Evolutionary conservation across 495 filamentous ascomycete genomes (phyloP).

Genomic region (Neurospora africana): DNA sequence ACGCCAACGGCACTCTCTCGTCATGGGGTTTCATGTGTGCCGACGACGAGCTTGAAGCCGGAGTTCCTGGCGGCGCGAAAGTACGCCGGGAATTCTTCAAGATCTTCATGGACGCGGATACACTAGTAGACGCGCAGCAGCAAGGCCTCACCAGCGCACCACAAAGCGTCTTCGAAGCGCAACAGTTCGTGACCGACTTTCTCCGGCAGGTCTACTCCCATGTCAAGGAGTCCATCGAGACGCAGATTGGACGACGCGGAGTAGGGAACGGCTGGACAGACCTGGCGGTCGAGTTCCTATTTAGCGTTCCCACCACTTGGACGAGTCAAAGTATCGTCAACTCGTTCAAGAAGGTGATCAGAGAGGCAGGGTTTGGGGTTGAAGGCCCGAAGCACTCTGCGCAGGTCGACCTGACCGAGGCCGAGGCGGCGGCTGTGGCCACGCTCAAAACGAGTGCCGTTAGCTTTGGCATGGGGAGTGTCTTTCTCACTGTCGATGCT

Average conservation of each 20-base stretch:
- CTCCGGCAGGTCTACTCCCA: conserved; percentile 45
- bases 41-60: conserved; percentile 28
- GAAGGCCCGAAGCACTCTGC: conserved; percentile 35
- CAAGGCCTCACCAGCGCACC: conserved; percentile 23
- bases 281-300: conserved; percentile 50
- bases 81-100: conserved; percentile 48
- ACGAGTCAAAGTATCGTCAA: conserved; percentile 46
- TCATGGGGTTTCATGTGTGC: conserved; percentile 52
- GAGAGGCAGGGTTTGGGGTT: conserved; percentile 39
- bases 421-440: conserved; percentile 54
- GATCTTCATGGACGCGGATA: conserved; percentile 41
- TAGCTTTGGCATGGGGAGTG: conserved; percentile 17
- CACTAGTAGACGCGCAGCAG: conserved; percentile 24
- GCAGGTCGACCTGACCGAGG: conserved; percentile 55
- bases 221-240: conserved; percentile 36
- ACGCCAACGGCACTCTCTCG: conserved; percentile 25
- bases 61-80: conserved; percentile 16
- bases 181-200: conserved; percentile 46
- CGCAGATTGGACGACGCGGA: conserved; percentile 23
- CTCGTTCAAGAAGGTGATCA: conserved; percentile 40
- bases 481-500: conserved; percentile 28
- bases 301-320: conserved; percentile 62
- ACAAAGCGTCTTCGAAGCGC: conserved; percentile 33
- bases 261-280: conserved; percentile 33
- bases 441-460: conserved; percentile 26